A percentile compares a stretch with the other conserved stretches of the same genome.
Evolutionary conservation across 352 stramenopile species (phyloP).

Genomic region (Globisporangium orthogonon): DNA sequence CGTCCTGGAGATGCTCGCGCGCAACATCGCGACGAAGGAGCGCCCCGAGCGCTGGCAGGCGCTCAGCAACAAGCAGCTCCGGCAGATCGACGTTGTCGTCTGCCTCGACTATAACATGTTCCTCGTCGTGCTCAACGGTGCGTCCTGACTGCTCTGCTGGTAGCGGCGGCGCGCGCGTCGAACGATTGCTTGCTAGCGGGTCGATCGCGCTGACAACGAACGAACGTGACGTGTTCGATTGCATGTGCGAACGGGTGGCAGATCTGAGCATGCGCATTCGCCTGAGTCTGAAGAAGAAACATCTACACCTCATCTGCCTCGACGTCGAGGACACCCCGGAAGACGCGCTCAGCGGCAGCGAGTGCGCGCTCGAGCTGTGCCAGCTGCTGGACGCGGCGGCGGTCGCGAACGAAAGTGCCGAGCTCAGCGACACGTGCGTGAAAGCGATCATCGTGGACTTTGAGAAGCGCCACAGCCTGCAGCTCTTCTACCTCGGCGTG

Average conservation of each 20-base stretch:
- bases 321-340: slow-evolving; percentile 72
- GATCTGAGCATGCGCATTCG: slow-evolving; percentile 48
- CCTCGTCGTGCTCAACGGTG: slow-evolving; percentile 61
- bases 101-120: slow-evolving; percentile 84
- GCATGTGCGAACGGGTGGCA: slow-evolving; percentile 5
- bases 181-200: slow-evolving; percentile 7
- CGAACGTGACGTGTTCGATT: no score
- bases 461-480: slow-evolving; percentile 28
- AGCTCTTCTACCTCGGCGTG: slow-evolving; percentile 47
- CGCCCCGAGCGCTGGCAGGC: slow-evolving; percentile 74
- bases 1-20: slow-evolving; percentile 63
- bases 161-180: no score
- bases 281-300: slow-evolving; percentile 40
- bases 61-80: slow-evolving; percentile 50
- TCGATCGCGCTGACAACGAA: no score
- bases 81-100: slow-evolving; percentile 63
- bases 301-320: slow-evolving; percentile 74
- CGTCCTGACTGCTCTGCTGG: background rate
- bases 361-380: slow-evolving; percentile 49
- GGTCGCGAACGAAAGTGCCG: background rate
- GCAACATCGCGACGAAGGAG: slow-evolving; percentile 65
- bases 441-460: slow-evolving; percentile 36
- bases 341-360: slow-evolving; percentile 41
- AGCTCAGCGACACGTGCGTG: slow-evolving; percentile 38
- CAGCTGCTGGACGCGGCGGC: slow-evolving; percentile 26